Evolutionary conservation across 2,329 filamentous ascomycete genomes (phyloP).

Genomic region (Chaetomium sp.): DNA sequence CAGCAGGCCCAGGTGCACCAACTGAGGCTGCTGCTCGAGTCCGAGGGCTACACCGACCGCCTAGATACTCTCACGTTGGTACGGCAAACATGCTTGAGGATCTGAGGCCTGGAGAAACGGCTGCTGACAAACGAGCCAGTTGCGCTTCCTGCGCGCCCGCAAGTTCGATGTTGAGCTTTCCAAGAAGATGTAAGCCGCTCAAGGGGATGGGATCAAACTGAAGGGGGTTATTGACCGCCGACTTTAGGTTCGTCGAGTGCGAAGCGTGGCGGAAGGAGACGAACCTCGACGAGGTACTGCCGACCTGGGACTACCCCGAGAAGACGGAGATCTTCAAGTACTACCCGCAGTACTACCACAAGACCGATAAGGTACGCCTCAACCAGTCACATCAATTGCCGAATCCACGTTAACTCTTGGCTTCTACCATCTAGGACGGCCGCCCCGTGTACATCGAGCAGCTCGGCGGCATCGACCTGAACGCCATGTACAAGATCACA

Average conservation of each 20-base stretch:
- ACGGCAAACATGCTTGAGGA: constrained; percentile 38
- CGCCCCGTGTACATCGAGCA: constrained; percentile 97
- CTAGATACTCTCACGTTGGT: constrained; percentile 92
- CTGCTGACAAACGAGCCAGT: constrained; percentile 46
- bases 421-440: constrained; percentile 69
- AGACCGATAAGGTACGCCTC: constrained; percentile 72
- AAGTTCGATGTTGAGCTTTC: constrained; percentile 87
- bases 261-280: constrained; percentile 92
- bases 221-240: constrained; percentile 2
- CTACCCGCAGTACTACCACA: constrained; percentile 99
- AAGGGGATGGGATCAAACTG: neutral
- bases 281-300: constrained; percentile 78
- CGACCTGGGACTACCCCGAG: constrained; percentile 84
- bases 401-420: neutral
- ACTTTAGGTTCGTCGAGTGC: constrained; percentile 77
- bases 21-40: constrained; percentile 81
- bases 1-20: constrained; percentile 90
- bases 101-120: neutral
- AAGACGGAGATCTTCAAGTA: constrained; percentile 81
- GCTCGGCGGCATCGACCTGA: constrained; percentile 89
- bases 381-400: neutral
- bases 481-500: constrained; percentile 89
- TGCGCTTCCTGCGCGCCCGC: constrained; percentile 88
- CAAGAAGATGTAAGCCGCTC: constrained; percentile 76
- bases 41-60: constrained; percentile 76